Evolutionary conservation across 805 yeast species (phyloP).

Genomic region (Candida xiaguanensis): DNA sequence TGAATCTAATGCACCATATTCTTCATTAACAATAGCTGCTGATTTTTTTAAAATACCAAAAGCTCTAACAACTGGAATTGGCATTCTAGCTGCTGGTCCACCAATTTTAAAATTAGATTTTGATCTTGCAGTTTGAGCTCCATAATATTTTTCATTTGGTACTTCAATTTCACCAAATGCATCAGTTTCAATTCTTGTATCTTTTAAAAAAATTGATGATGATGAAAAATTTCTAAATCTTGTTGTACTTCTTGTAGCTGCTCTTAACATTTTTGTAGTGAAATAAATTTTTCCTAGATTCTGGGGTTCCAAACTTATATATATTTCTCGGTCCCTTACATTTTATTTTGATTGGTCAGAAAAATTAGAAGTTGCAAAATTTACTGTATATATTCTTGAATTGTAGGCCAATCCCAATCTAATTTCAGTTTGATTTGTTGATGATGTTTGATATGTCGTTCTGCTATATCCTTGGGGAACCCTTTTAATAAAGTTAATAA

Average conservation of each 20-base stretch:
- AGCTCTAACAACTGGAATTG: conserved; percentile 84
- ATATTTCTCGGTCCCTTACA: neutral
- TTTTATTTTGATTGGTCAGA: conserved; percentile 2
- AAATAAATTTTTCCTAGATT: neutral
- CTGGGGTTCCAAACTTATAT: neutral
- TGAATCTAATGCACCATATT: conserved; percentile 78
- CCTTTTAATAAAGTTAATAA: conserved; percentile 37
- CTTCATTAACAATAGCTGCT: conserved; percentile 85
- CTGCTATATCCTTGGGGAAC: conserved; percentile 34
- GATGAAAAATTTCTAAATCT: conserved; percentile 27
- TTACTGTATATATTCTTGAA: conserved; percentile 15
- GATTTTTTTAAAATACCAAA: conserved; percentile 94
- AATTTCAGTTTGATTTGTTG: conserved; percentile 6
- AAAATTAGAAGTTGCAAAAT: neutral
- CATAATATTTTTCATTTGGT: conserved; percentile 85
- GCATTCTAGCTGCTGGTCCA: conserved; percentile 85
- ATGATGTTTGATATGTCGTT: conserved; percentile 35
- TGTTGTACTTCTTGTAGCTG: conserved; percentile 15
- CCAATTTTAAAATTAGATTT: conserved; percentile 94
- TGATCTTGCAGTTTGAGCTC: conserved; percentile 97
- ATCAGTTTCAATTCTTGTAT: conserved; percentile 77
- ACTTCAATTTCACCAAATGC: conserved; percentile 97
- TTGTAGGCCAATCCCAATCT: conserved; percentile 36
- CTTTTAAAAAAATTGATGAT: conserved; percentile 19
- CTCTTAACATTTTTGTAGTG: conserved; percentile 29